Evolutionary conservation across 768 basidiomycete species (phyloP).

Genomic region (Crucibulum laeve): DNA sequence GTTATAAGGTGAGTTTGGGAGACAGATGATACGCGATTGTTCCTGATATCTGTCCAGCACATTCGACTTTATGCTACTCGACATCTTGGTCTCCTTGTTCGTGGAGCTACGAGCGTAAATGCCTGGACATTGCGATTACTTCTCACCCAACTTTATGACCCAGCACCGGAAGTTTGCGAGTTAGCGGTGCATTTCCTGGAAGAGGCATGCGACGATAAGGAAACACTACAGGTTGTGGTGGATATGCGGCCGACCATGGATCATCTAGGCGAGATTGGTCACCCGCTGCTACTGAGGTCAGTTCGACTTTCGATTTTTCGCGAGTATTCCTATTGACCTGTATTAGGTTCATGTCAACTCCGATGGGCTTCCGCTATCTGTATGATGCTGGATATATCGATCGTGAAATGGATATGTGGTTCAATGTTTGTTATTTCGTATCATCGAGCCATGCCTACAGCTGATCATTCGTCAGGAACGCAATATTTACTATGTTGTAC

Average conservation of each 20-base stretch:
- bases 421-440: conserved; percentile 57
- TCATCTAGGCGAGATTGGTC: conserved; percentile 90
- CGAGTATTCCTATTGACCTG: conserved; percentile 2
- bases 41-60: conserved; percentile 44
- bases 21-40: background rate
- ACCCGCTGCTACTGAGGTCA: conserved; percentile 83
- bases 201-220: conserved; percentile 82
- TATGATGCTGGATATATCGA: conserved; percentile 91
- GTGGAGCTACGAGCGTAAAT: conserved; percentile 56
- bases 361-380: conserved; percentile 89
- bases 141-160: conserved; percentile 94
- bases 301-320: conserved; percentile 14
- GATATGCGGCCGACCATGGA: conserved; percentile 94
- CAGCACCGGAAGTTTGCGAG: conserved; percentile 84
- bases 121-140: conserved; percentile 90
- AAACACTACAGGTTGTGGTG: conserved; percentile 84
- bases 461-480: conserved; percentile 58
- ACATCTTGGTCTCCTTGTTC: conserved; percentile 80
- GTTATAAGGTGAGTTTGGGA: conserved; percentile 60
- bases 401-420: conserved; percentile 95
- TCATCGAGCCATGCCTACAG: background rate
- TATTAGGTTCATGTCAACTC: conserved; percentile 87
- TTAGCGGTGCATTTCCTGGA: conserved; percentile 86
- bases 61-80: conserved; percentile 86
- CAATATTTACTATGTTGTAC: conserved; percentile 89